These are phyloP conservation scores for Priceomyces melissophilus DNA, from an alignment of 805 yeast genomes.

Conservation along the genomic window DNA sequence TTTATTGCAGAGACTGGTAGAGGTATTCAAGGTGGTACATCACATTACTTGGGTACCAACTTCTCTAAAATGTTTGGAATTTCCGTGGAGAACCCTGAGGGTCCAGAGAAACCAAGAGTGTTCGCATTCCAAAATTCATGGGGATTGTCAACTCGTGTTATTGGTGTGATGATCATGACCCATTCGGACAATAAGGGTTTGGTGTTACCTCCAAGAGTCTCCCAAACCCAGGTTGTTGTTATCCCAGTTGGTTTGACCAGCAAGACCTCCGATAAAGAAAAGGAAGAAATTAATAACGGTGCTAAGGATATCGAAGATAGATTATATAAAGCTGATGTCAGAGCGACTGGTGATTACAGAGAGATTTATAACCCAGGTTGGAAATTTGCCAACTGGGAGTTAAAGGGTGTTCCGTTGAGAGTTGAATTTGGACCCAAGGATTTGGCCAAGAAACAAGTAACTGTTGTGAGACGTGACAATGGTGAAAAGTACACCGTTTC, in stretches of 20 bases:
- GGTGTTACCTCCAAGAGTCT: conserved; percentile 95
- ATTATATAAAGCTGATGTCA: conserved; percentile 59
- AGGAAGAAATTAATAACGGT: conserved; percentile 63
- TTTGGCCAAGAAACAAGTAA: conserved; percentile 69
- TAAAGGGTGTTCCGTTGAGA: conserved; percentile 93
- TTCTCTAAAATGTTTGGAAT: conserved; percentile 98
- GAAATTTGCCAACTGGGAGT: conserved; percentile 97
- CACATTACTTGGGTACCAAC: conserved; percentile 96
- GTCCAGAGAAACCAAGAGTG: conserved; percentile 79
- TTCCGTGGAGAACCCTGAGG: conserved; percentile 92
- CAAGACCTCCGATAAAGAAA: conserved; percentile 76
- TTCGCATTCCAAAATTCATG: conserved; percentile 96
- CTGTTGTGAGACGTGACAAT: conserved; percentile 91
- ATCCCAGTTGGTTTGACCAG: conserved; percentile 94
- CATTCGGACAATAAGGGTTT: conserved; percentile 98
- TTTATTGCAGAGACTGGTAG: conserved; percentile 98
- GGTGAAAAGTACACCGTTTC: conserved; percentile 69
- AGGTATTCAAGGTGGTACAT: conserved; percentile 99
- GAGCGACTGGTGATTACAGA: conserved; percentile 84
- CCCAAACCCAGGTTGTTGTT: conserved; percentile 87
- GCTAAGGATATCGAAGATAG: conserved; percentile 65
- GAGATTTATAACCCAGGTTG: conserved; percentile 97
- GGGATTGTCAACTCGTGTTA: conserved; percentile 98
- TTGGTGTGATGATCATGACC: conserved; percentile 99
- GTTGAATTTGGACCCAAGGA: conserved; percentile 97